A percentile compares a stretch with the other conserved stretches of the same genome.
These are phyloP conservation scores for Fusarium sp. DNA, from an alignment of 2,329 filamentous ascomycete species.

Conservation along the genomic window DNA sequence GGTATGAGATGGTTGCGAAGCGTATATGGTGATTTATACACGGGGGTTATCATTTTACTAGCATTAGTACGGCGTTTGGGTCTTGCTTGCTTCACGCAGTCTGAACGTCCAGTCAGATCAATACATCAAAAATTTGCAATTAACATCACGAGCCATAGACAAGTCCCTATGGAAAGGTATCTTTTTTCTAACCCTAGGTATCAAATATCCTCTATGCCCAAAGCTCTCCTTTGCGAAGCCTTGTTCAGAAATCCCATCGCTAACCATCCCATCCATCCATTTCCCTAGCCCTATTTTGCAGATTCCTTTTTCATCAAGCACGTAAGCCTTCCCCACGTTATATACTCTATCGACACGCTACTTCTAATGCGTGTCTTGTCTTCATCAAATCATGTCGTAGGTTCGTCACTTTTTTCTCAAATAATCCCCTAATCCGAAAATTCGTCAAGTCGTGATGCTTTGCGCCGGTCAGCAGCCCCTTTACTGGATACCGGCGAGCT, in stretches of 20 bases:
- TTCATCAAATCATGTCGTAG: conserved; percentile 45
- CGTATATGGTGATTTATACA: conserved; percentile 79
- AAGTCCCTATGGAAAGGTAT: conserved; percentile 35
- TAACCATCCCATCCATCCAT: conserved; percentile 22
- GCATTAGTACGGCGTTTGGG: conserved; percentile 24
- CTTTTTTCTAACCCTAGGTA: conserved; percentile 42
- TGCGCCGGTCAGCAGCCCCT: neutral
- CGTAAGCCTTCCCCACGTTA: conserved; percentile 27
- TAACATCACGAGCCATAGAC: neutral
- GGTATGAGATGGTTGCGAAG: conserved; percentile 97
- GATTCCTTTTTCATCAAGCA: conserved; percentile 16
- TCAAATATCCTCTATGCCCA: conserved; percentile 30
- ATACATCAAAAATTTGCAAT: too few species aligned
- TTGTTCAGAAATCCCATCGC: conserved; percentile 30
- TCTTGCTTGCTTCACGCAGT: neutral
- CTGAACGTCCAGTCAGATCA: neutral
- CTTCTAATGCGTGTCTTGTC: conserved; percentile 29
- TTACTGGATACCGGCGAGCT: conserved; percentile 48
- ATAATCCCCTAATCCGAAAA: conserved; percentile 22
- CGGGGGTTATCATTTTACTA: neutral
- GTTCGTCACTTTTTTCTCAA: conserved; percentile 30
- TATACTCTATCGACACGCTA: conserved; percentile 41
- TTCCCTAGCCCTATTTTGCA: conserved; percentile 4
- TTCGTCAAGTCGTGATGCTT: conserved; percentile 35
- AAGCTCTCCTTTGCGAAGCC: conserved; percentile 14